Base-by-base conservation (phyloP, 2,329 filamentous ascomycete species). In the Botryotinia convoluta region DNA sequence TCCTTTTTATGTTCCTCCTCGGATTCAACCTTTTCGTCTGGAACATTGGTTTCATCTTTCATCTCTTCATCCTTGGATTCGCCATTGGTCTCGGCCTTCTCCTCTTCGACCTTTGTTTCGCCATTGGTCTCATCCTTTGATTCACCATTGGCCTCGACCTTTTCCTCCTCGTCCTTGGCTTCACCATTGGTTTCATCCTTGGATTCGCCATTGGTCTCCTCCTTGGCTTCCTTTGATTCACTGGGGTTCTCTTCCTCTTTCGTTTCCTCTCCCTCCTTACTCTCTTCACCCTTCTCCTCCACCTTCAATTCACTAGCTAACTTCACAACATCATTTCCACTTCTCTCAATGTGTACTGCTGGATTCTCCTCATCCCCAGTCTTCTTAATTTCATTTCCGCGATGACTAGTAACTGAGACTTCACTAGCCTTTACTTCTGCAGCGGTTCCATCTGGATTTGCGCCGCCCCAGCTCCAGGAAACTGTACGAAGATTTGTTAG, bases 261-360 rank as follows among this genome's bases (percentile, higher is more conserved):
- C 4, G 9, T 74, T 16, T 78, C 75, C 35, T 81, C 73, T 71
- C 84, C 82, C 74, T 83, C 67, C n/a, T 72, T 71, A 22, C 75
- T 74, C 71, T 74, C 72, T 39, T 72, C 32, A 29, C 54, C 54
- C 48, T 73, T 73, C 8, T 45, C 60, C 59, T 73, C 87, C 48
- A 91, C 83, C 4, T 86, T 84, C 42, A 91, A 82, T 81, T 91
- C 89, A 61, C 85, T 87, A 20, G 89, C 87, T 75, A 85, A 85
- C 83, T 91, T 91, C 70, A 90, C 88, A 32, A 91, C 89, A 79
- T 91, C 89, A 77, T 91, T 90, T 65, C 89, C 89, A 22, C 85
- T 83, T 63, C 88, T 85, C 77, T 84, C 84, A 77, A 91, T 82
- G 75, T 87, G 86, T 9, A 91, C 87, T 45, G 89, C 90, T 4